Percentiles rank a stretch among this genome's conserved stretches.
These are phyloP conservation scores for Trichoderma sp. DNA, from an alignment of 2,329 filamentous ascomycete species.

Conservation along the genomic window DNA sequence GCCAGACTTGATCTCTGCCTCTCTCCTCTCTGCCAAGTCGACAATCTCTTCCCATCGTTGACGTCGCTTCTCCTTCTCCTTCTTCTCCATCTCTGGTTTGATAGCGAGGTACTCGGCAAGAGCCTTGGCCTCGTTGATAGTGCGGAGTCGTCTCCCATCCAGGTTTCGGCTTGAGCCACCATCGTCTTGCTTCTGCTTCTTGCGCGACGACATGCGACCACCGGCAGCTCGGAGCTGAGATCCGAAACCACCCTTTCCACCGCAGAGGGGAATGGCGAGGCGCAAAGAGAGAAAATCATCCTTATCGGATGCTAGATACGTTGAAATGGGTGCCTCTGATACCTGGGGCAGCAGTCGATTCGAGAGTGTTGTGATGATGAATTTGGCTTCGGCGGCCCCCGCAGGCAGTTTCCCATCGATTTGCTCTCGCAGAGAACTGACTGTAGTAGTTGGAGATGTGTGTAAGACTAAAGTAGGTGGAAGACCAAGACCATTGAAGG, in stretches of 20 bases:
- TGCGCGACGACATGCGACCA: slow-evolving; percentile 94
- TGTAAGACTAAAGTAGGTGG: slow-evolving; percentile 81
- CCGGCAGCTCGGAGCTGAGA: slow-evolving; percentile 95
- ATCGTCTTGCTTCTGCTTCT: slow-evolving; percentile 80
- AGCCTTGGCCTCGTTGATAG: slow-evolving; percentile 91
- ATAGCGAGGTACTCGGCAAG: slow-evolving; percentile 92
- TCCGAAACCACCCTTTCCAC: slow-evolving; percentile 96
- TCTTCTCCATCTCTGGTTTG: slow-evolving; percentile 95
- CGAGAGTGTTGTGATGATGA: slow-evolving; percentile 78
- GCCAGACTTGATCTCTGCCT: slow-evolving; percentile 78
- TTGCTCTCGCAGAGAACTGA: slow-evolving; percentile 62
- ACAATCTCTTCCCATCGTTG: slow-evolving; percentile 87
- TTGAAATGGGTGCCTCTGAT: slow-evolving; percentile 55
- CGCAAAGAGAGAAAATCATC: slow-evolving; percentile 79
- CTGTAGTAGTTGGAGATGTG: slow-evolving; percentile 59
- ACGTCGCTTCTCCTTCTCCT: slow-evolving; percentile 82
- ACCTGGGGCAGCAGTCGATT: slow-evolving; percentile 64
- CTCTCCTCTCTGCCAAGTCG: slow-evolving; percentile 74
- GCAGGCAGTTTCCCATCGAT: slow-evolving; percentile 61
- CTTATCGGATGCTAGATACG: slow-evolving; percentile 53
- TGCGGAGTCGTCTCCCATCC: slow-evolving; percentile 83
- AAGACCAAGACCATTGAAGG: slow-evolving; percentile 77
- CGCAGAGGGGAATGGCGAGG: slow-evolving; percentile 73
- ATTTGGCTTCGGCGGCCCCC: slow-evolving; percentile 54
- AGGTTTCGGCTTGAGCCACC: slow-evolving; percentile 91